These are phyloP conservation scores for Flaveria ramosissima DNA, from an alignment of 129 eudicot species.

Conservation along the genomic window DNA sequence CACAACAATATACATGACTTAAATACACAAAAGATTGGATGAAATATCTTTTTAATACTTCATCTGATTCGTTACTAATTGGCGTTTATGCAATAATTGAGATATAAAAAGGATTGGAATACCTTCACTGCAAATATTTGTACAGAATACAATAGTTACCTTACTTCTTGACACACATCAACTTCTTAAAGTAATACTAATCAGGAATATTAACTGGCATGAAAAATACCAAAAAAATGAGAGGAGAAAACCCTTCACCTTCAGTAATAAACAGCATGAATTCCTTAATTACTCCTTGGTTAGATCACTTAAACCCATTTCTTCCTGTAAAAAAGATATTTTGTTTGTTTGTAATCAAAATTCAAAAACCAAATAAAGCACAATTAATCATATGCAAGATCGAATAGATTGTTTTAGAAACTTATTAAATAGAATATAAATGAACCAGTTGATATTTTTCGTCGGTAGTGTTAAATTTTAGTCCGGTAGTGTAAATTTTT, in stretches of 20 bases:
- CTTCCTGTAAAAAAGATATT: slow-evolving; percentile 31
- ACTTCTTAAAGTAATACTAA: slow-evolving; percentile 25
- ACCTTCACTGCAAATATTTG: slow-evolving; percentile 50
- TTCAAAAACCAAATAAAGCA: not conserved
- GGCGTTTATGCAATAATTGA: slow-evolving; percentile 7
- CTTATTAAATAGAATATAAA: not conserved
- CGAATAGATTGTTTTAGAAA: not conserved
- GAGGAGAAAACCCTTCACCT: slow-evolving; percentile 13
- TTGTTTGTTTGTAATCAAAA: not conserved
- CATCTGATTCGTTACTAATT: not conserved
- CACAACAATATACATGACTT: not conserved
- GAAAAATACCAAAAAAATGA: slow-evolving; percentile 16
- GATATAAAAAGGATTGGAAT: slow-evolving; percentile 23
- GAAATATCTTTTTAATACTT: not conserved
- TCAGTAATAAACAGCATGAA: slow-evolving; percentile 30
- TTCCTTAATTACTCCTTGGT: slow-evolving; percentile 13
- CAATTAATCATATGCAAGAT: too few species aligned
- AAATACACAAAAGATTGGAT: not conserved
- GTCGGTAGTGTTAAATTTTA: too few species aligned
- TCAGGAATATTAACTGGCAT: slow-evolving; percentile 25
- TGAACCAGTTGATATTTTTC: not conserved
- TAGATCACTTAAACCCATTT: slow-evolving; percentile 29
- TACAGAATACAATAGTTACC: slow-evolving; percentile 45
- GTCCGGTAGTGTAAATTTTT: too few species aligned
- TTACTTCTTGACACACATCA: slow-evolving; percentile 31